phyloP scores from a whole-genome alignment of 148 eudicot species.

The Rhododendron mucronatum region DNA sequence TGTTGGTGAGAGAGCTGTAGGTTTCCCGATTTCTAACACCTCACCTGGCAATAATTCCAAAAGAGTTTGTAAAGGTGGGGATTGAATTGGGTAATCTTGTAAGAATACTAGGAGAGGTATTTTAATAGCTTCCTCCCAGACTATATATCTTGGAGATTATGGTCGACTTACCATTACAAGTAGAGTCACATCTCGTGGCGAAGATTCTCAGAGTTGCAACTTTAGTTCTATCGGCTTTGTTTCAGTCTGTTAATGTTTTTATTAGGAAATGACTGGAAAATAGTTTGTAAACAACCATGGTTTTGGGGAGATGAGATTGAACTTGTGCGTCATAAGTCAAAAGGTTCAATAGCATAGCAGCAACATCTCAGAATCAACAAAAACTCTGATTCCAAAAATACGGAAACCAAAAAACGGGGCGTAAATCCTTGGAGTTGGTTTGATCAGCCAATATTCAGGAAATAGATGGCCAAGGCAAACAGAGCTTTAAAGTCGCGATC shows the following conservation, averaged over 20 bases:
- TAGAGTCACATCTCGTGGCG: not conserved
- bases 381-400: not conserved
- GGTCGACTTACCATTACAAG: not conserved
- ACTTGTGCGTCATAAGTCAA: not conserved
- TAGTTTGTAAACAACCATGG: not conserved
- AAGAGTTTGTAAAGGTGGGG: constrained; percentile 6
- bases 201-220: not conserved
- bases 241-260: not conserved
- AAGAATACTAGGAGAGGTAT: not conserved
- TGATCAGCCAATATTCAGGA: not conserved
- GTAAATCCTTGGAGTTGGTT: not conserved
- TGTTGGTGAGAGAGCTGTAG: constrained; percentile 17
- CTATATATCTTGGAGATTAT: not conserved
- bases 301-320: not conserved
- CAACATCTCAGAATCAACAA: not conserved
- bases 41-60: not conserved
- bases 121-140: not conserved
- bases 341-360: not conserved
- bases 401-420: not conserved
- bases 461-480: not conserved
- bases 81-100: constrained; percentile 34
- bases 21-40: constrained; percentile 10
- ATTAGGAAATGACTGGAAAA: not conserved
- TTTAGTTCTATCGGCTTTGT: not conserved
- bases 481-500: not conserved